Percentiles rank a stretch among this genome's conserved stretches.
These are phyloP conservation scores for Pythium plurisporium DNA, from an alignment of 352 stramenopile species.

Conservation along the genomic window DNA sequence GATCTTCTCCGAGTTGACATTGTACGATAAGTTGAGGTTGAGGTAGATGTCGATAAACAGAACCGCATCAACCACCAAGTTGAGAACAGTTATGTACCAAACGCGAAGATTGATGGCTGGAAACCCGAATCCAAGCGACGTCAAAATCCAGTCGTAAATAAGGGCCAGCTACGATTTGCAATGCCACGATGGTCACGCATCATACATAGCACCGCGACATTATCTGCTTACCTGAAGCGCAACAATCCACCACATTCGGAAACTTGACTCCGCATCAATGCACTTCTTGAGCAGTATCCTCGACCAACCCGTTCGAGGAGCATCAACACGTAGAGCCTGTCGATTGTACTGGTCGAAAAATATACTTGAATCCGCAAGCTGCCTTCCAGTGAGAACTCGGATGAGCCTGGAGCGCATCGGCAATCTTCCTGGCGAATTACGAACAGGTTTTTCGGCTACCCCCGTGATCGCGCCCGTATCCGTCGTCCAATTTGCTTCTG, in stretches of 20 bases:
- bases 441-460: not conserved
- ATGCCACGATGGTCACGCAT: not conserved
- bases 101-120: constrained; percentile 29
- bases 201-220: too few species aligned
- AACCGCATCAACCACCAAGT: constrained; percentile 28
- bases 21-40: constrained; percentile 53
- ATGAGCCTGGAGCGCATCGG: not conserved
- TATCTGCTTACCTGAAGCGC: constrained; percentile 16
- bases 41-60: constrained; percentile 46
- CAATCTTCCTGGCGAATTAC: not conserved
- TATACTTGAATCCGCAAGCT: not conserved
- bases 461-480: not conserved
- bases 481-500: not conserved
- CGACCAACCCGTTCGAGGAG: not conserved
- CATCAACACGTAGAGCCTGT: not conserved
- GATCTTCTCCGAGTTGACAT: constrained; percentile 58
- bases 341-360: constrained; percentile 21
- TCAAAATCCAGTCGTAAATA: constrained; percentile 43
- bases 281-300: constrained; percentile 5
- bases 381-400: constrained; percentile 6
- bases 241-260: not conserved
- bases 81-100: constrained; percentile 27
- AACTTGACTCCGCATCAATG: not conserved
- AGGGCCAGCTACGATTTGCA: constrained; percentile 10
- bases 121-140: constrained; percentile 54